These are phyloP conservation scores for Pyrus hybrid DNA, from an alignment of 331 rosid genomes.

Conservation along the genomic window DNA sequence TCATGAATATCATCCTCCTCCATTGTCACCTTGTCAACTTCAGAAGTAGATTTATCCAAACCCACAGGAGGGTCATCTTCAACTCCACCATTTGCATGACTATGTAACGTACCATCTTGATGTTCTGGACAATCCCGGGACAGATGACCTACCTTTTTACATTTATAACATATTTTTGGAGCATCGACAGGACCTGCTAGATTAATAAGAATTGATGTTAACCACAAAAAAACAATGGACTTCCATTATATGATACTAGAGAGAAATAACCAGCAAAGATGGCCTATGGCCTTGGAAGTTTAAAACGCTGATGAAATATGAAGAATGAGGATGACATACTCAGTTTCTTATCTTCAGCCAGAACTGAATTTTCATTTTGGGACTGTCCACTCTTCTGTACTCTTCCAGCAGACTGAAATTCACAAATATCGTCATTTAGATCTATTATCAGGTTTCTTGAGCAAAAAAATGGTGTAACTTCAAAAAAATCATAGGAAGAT, in stretches of 20 bases:
- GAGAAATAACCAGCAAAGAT: not conserved
- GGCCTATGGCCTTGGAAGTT: not conserved
- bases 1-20: slow-evolving; percentile 96
- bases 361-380: slow-evolving; percentile 28
- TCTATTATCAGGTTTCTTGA: not conserved
- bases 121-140: slow-evolving; percentile 85
- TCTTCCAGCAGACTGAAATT: slow-evolving; percentile 79
- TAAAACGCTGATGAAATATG: not conserved
- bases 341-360: slow-evolving; percentile 36
- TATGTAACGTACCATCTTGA: slow-evolving; percentile 27
- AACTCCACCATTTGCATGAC: slow-evolving; percentile 36
- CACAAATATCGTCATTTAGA: slow-evolving; percentile 4
- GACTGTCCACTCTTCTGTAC: slow-evolving; percentile 45
- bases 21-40: slow-evolving; percentile 65
- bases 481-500: not conserved
- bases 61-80: slow-evolving; percentile 28
- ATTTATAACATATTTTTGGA: slow-evolving; percentile 82
- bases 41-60: slow-evolving; percentile 27
- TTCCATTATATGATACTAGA: not conserved
- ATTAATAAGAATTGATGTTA: not conserved
- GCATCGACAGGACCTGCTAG: slow-evolving; percentile 57
- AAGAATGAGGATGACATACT: slow-evolving; percentile 1
- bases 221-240: not conserved
- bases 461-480: not conserved
- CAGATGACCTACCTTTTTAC: slow-evolving; percentile 89